These are phyloP conservation scores for Nigrospora sphaerica DNA, from an alignment of 2,329 filamentous ascomycete species.

Conservation along the genomic window DNA sequence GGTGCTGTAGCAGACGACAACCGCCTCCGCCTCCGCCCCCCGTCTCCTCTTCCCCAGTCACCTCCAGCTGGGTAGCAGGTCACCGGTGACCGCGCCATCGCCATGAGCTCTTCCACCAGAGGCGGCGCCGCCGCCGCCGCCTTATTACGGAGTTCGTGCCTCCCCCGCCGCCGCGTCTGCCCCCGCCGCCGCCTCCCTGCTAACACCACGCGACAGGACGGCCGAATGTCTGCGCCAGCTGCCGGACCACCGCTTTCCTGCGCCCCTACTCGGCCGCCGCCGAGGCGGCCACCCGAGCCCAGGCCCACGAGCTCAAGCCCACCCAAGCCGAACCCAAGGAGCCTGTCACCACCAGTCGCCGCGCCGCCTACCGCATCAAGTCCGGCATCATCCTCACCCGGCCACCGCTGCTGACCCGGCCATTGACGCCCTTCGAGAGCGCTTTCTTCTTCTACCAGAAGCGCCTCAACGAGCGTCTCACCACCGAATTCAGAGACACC, in stretches of 20 bases:
- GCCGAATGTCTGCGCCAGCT: slow-evolving; percentile 26
- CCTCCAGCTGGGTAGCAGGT: slow-evolving; percentile 6
- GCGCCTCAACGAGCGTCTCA: slow-evolving; percentile 86
- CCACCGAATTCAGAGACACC: slow-evolving; percentile 77
- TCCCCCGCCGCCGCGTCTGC: slow-evolving; percentile 13
- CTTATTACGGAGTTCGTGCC: slow-evolving; percentile 42
- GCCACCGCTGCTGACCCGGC: slow-evolving; percentile 77
- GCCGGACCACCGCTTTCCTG: slow-evolving; percentile 16
- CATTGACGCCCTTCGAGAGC: slow-evolving; percentile 82
- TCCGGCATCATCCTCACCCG: slow-evolving; percentile 79
- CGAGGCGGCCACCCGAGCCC: slow-evolving; percentile 27
- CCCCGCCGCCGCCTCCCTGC: slow-evolving; percentile 19
- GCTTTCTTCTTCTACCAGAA: slow-evolving; percentile 96
- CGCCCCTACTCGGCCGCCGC: slow-evolving; percentile 25
- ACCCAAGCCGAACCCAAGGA: slow-evolving; percentile 22
- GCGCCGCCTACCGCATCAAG: slow-evolving; percentile 39
- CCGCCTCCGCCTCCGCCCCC: too few relatives aligned
- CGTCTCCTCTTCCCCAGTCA: slow-evolving; percentile 1
- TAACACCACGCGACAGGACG: slow-evolving; percentile 19
- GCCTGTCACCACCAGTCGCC: slow-evolving; percentile 16
- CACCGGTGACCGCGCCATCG: slow-evolving; percentile 1
- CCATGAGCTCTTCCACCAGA: slow-evolving; percentile 51
- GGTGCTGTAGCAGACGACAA: too few relatives aligned
- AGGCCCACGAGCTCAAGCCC: slow-evolving; percentile 26
- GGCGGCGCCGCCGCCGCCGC: slow-evolving; percentile 42